Base-by-base conservation (phyloP, 139 green algal genomes). In the Micromonas pusilla region DNA sequence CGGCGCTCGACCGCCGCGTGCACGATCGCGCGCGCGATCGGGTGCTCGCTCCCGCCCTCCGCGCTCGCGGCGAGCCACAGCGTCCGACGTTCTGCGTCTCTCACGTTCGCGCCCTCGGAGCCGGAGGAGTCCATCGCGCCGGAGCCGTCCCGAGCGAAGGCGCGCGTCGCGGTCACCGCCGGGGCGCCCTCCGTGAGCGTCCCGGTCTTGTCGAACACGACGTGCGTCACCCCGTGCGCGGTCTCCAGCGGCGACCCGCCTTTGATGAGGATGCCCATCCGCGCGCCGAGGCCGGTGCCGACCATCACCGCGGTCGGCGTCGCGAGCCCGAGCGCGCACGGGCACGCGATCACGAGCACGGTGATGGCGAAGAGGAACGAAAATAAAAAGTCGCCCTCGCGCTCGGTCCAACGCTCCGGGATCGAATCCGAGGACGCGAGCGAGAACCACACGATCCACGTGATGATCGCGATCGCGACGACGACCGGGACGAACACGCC, bases 301-400 rank as follows among this genome's bases (percentile, higher is more conserved):
- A 98, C 94, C 95, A 99, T 98, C 52, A 99, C 93, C 0, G 95
- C 95, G 0, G 95, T 99, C 54, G 95, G 95, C 9, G 95, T 99
- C 66, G 95, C 95, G 32, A 99, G 89, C 1, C 95, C 86, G 23
- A 90, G 82, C 36, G 85, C 94, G 85, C 95, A 99, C 70, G 95
- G 95, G 89, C 95, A 99, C 57, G 95, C 95, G 57, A 99, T 96
- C 45, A 99, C 94, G 53, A 99, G 79, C 68, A 98, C 95, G 0
- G 91, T 82, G 68, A 99, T 97, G 74, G 87, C 94, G 79, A 98
- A 97, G 36, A 97, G 85, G 34, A 98, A 83, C 16, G 92, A 89
- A 52, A 98, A 95, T 25, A 97, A 83, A 78, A 97, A 97, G 57
- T 77, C 76, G 79, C 64, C 74, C 26, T 60, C 90, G 45, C 85